phyloP scores from a whole-genome alignment of 2,329 filamentous ascomycete genomes.

The Talaromyces piceae region DNA sequence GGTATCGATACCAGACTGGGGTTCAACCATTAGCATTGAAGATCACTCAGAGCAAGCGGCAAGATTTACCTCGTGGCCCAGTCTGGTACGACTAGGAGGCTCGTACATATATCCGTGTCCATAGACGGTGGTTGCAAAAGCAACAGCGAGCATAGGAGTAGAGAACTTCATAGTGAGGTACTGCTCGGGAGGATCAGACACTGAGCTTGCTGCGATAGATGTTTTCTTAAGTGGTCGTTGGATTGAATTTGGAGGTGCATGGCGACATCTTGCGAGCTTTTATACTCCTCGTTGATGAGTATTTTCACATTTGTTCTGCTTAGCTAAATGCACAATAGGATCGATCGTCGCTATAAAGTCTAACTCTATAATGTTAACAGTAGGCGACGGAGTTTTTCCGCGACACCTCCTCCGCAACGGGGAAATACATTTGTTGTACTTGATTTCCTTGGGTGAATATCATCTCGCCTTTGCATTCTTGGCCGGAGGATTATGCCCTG shows the following conservation, averaged over 20 bases:
- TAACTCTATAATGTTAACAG: too few species aligned
- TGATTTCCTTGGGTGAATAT: too few species aligned
- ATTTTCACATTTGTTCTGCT: too few species aligned
- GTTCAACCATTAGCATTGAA: not conserved
- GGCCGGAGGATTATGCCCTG: not conserved
- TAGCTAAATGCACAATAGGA: too few species aligned
- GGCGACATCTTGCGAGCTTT: not conserved
- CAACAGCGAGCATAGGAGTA: slow-evolving; percentile 16
- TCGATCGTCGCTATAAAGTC: too few species aligned
- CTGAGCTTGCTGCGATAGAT: not conserved
- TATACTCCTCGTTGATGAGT: too few species aligned
- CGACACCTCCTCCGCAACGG: too few species aligned
- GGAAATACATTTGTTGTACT: too few species aligned
- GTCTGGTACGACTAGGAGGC: slow-evolving; percentile 39
- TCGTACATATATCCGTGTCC: slow-evolving; percentile 43
- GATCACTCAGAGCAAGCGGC: not conserved
- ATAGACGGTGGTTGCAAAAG: slow-evolving; percentile 17
- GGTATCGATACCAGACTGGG: slow-evolving; percentile 41
- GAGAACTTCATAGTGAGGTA: not conserved
- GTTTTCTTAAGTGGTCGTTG: too few species aligned
- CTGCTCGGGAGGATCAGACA: not conserved
- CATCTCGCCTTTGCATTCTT: too few species aligned
- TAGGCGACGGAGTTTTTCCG: too few species aligned
- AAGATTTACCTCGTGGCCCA: slow-evolving; percentile 36
- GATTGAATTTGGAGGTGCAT: not conserved